A percentile compares a stretch with the other conserved stretches of the same genome.
Conservation (phyloP, 768 basidiomycete species). For the Pleurotus pulmonarius region DNA sequence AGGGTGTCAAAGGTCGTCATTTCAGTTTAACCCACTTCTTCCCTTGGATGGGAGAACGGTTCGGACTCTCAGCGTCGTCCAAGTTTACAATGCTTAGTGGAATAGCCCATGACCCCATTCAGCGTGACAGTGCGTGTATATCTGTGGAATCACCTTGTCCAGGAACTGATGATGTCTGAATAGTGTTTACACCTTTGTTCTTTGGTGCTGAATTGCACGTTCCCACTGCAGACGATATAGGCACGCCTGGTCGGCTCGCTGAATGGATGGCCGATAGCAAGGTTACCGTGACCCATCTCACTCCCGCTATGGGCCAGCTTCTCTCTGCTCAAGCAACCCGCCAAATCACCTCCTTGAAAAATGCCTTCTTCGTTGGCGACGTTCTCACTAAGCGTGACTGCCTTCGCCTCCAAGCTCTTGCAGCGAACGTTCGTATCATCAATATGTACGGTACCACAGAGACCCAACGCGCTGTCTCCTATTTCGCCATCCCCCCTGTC, state of each 20-base stretch:
- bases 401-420: constrained; percentile 87
- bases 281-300: constrained; percentile 95
- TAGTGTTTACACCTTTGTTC: constrained; percentile 98
- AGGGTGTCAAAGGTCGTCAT: constrained; percentile 95
- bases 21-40: constrained; percentile 98
- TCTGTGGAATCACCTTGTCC: neutral
- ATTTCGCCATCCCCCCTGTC: constrained; percentile 88
- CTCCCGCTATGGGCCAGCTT: constrained; percentile 98
- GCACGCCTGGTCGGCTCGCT: constrained; percentile 91
- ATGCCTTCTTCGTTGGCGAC: constrained; percentile 99
- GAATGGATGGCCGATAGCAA: constrained; percentile 96
- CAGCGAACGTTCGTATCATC: constrained; percentile 88
- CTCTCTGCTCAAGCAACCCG: constrained; percentile 77
- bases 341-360: constrained; percentile 81
- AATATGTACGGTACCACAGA: constrained; percentile 99
- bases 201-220: constrained; percentile 94
- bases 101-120: constrained; percentile 98
- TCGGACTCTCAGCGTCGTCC: constrained; percentile 67
- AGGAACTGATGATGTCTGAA: constrained; percentile 5
- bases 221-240: constrained; percentile 95
- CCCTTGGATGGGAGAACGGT: constrained; percentile 96
- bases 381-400: constrained; percentile 98
- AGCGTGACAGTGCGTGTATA: constrained; percentile 84
- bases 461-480: constrained; percentile 97
- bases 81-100: constrained; percentile 99